Conservation (phyloP, 140 eudicot species). For the Oenanthe javanica region DNA sequence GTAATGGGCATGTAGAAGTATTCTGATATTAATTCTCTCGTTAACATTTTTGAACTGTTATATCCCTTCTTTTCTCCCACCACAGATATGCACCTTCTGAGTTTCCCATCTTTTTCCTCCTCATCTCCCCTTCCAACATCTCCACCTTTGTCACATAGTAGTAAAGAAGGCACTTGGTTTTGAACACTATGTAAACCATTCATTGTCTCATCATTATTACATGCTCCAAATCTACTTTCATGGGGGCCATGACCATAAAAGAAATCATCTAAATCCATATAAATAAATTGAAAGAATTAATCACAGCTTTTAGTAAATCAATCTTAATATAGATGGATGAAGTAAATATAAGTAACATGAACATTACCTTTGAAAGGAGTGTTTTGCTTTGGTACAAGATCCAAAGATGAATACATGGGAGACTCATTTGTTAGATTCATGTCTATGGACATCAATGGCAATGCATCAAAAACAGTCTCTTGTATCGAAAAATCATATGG, state of each 20-base stretch:
- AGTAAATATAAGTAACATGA: neutral
- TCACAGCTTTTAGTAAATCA: neutral
- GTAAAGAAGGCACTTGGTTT: neutral
- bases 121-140: neutral
- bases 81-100: neutral
- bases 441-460: constrained; percentile 17
- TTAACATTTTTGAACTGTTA: constrained; percentile 27
- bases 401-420: constrained; percentile 23
- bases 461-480: neutral
- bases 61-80: constrained; percentile 2
- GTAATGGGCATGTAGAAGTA: constrained; percentile 87
- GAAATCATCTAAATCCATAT: constrained; percentile 4
- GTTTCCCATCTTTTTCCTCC: neutral
- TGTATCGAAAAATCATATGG: neutral
- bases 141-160: neutral
- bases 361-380: constrained; percentile 10
- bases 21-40: constrained; percentile 40
- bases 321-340: too few species aligned
- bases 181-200: neutral
- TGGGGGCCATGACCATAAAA: neutral
- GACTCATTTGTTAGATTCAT: constrained; percentile 24
- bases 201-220: neutral
- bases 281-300: neutral
- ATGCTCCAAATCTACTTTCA: neutral
- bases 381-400: constrained; percentile 23